A percentile compares a stretch with the other conserved stretches of the same genome.
phyloP scores from a whole-genome alignment of 306 rosid genomes.

The Delonix regia region DNA sequence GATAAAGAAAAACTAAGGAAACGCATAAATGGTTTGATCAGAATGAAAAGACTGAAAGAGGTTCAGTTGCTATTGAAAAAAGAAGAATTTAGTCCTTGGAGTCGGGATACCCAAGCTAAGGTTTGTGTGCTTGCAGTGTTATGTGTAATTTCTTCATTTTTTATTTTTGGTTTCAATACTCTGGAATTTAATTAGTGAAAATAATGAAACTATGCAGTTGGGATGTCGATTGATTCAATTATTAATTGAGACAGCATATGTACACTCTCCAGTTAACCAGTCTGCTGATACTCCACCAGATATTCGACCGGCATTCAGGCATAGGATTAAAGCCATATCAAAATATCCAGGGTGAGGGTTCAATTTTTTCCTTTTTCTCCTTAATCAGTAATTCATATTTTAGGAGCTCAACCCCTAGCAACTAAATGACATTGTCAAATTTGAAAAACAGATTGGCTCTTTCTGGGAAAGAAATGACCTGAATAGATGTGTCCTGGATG shows the following conservation, averaged over 20 bases:
- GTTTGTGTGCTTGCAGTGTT: slow-evolving; percentile 42
- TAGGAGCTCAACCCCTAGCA: slow-evolving; percentile 8
- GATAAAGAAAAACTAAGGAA: slow-evolving; percentile 70
- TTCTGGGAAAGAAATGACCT: neutral
- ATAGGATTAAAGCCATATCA: slow-evolving; percentile 59
- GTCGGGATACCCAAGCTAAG: slow-evolving; percentile 77
- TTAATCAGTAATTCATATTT: neutral
- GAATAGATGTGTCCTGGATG: slow-evolving; percentile 3
- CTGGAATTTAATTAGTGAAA: slow-evolving; percentile 27
- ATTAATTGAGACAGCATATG: slow-evolving; percentile 74
- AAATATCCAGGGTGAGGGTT: slow-evolving; percentile 68
- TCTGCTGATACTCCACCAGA: slow-evolving; percentile 72
- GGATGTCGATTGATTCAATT: slow-evolving; percentile 80
- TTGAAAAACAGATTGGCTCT: slow-evolving; percentile 19
- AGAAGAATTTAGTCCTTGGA: slow-evolving; percentile 76
- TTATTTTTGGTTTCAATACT: neutral
- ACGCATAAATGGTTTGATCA: slow-evolving; percentile 64
- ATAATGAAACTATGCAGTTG: slow-evolving; percentile 62
- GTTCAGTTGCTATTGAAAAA: slow-evolving; percentile 64
- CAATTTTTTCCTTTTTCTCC: neutral
- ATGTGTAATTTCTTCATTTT: neutral
- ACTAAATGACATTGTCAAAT: slow-evolving; percentile 16
- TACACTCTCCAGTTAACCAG: slow-evolving; percentile 73
- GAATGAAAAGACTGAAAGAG: slow-evolving; percentile 62
- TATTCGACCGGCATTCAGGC: slow-evolving; percentile 84